Percentiles rank a stretch among this genome's conserved stretches.
These are phyloP conservation scores for Akanthomyces lecanii DNA, from an alignment of 2,329 filamentous ascomycete species.

Conservation along the genomic window DNA sequence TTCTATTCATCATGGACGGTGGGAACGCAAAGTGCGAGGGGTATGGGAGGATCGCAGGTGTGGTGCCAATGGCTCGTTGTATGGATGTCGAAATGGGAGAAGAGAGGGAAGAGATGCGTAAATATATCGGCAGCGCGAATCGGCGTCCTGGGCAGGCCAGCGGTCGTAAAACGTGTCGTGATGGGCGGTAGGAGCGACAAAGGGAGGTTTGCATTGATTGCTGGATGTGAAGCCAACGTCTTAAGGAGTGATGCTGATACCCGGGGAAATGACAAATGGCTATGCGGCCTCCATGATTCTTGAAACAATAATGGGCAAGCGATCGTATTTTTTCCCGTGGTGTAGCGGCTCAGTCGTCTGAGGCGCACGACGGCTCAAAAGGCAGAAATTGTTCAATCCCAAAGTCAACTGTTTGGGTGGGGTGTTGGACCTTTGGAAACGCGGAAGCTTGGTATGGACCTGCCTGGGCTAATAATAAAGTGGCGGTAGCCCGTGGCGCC, in stretches of 20 bases:
- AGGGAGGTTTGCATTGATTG: conserved; percentile 16
- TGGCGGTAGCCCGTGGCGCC: conserved; percentile 12
- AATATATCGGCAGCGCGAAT: neutral
- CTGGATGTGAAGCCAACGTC: neutral
- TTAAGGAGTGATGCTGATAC: conserved; percentile 7
- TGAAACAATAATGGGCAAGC: neutral
- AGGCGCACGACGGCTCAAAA: conserved; percentile 4
- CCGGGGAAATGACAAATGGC: neutral
- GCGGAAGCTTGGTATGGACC: conserved; percentile 12
- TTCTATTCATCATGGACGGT: conserved; percentile 27
- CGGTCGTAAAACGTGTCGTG: neutral
- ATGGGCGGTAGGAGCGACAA: neutral
- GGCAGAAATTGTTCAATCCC: conserved; percentile 16
- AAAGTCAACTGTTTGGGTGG: conserved; percentile 9
- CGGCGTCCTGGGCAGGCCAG: neutral
- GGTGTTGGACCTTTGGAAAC: conserved; percentile 15
- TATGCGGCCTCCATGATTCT: conserved; percentile 5
- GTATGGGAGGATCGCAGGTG: neutral
- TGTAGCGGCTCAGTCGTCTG: neutral
- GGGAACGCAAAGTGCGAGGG: neutral
- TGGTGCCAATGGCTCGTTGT: neutral
- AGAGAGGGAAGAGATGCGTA: neutral
- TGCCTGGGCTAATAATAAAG: neutral
- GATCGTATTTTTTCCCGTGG: neutral
- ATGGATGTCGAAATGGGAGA: neutral